phyloP scores from a whole-genome alignment of 2,329 filamentous ascomycete species.

The Cadophora sp. region DNA sequence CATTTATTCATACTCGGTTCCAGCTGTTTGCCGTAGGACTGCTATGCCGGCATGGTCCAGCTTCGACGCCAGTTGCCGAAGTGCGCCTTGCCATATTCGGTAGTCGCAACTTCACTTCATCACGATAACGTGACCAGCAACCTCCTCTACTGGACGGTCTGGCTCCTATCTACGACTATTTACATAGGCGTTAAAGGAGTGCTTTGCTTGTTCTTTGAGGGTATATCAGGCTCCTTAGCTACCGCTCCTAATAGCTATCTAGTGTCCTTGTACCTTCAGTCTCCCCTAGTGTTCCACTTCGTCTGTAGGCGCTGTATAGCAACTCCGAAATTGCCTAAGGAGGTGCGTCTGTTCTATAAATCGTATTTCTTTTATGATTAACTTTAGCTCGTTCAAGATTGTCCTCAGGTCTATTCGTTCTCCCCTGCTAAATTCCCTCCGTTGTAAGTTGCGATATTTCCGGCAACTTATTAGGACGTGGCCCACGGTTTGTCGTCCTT shows the following conservation, averaged over 20 bases:
- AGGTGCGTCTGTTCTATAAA: too few species aligned
- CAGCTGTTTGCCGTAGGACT: constrained; percentile 8
- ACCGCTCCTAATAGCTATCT: not conserved
- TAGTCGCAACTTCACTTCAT: too few species aligned
- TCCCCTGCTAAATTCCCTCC: too few species aligned
- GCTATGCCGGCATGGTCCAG: constrained; percentile 10
- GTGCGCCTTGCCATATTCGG: too few species aligned
- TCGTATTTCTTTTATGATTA: not conserved
- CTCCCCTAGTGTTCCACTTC: too few species aligned
- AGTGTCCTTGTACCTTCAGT: too few species aligned
- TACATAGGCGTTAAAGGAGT: not conserved
- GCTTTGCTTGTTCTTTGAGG: not conserved
- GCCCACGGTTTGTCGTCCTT: constrained; percentile 1
- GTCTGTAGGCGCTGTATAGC: too few species aligned
- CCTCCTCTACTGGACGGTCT: too few species aligned
- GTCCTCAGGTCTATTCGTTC: constrained; percentile 1
- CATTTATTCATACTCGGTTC: constrained; percentile 7
- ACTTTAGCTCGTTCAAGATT: not conserved
- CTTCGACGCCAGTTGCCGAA: too few species aligned
- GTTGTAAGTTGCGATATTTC: not conserved
- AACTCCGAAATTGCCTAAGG: too few species aligned
- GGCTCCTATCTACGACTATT: too few species aligned
- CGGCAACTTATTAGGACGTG: not conserved
- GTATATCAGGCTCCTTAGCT: not conserved
- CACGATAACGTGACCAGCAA: too few species aligned